A percentile compares a stretch with the other conserved stretches of the same genome.
Evolutionary conservation across 2,329 filamentous ascomycete genomes (phyloP).

Genomic region (Cyclaneusma minus): DNA sequence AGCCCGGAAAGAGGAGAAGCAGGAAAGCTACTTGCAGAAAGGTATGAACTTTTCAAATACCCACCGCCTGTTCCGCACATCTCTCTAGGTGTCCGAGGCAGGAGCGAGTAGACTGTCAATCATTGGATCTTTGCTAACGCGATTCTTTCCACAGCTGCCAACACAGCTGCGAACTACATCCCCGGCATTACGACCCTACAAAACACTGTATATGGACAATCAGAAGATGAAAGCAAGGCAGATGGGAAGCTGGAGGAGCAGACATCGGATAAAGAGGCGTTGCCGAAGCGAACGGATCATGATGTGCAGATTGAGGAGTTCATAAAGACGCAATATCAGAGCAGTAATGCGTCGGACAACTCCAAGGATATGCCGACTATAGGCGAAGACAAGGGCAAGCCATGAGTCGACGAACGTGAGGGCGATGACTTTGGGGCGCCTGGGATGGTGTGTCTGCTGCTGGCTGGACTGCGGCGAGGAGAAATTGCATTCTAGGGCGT

Average conservation of each 20-base stretch:
- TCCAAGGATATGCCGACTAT: no score
- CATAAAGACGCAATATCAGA: constrained; percentile 14
- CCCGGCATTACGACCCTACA: constrained; percentile 8
- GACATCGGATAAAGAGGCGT: constrained; percentile 3
- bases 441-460: no score
- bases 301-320: constrained; percentile 18
- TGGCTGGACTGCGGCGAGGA: no score
- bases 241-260: no score
- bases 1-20: constrained; percentile 4
- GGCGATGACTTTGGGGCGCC: no score
- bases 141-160: constrained; percentile 6
- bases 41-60: constrained; percentile 9
- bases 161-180: constrained; percentile 10
- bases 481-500: no score
- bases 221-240: no score
- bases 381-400: no score
- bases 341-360: no score
- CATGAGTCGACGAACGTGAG: no score
- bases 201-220: constrained; percentile 6
- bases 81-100: neutral
- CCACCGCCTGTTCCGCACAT: no score
- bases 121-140: constrained; percentile 1
- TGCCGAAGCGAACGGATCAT: constrained; percentile 12
- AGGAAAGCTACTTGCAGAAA: constrained; percentile 9
- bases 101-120: neutral